A percentile compares a stretch with the other conserved stretches of the same genome.
Evolutionary conservation across 164 flowering plant species (phyloP).

Genomic region (Vitis riparia): DNA sequence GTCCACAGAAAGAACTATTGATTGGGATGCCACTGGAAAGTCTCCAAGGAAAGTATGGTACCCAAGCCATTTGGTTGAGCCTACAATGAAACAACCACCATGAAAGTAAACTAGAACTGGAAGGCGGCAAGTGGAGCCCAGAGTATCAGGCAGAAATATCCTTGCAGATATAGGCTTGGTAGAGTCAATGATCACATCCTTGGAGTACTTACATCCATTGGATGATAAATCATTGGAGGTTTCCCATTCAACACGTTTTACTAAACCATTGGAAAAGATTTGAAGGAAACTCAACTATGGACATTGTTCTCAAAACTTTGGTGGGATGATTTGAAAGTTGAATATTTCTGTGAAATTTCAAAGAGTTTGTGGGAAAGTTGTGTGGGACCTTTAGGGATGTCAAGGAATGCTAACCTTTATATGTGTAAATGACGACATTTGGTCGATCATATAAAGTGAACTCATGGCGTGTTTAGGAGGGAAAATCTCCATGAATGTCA

Average conservation of each 20-base stretch:
- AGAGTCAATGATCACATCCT: constrained; percentile 58
- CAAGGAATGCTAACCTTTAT: neutral
- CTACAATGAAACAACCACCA: constrained; percentile 91
- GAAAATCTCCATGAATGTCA: too few species aligned
- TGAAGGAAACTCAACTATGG: constrained; percentile 57
- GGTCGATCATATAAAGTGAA: constrained; percentile 12
- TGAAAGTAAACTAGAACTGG: constrained; percentile 76
- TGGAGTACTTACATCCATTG: constrained; percentile 43
- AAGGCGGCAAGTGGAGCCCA: constrained; percentile 12
- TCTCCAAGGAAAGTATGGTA: constrained; percentile 72
- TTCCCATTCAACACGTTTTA: constrained; percentile 55
- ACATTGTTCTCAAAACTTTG: constrained; percentile 29
- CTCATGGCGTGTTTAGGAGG: neutral
- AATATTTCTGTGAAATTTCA: too few species aligned
- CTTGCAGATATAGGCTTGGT: constrained; percentile 58
- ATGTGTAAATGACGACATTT: neutral
- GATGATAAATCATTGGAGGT: constrained; percentile 19
- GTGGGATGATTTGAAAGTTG: too few species aligned
- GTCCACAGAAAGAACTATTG: constrained; percentile 67
- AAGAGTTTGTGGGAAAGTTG: too few species aligned
- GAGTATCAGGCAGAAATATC: constrained; percentile 50
- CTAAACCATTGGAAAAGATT: constrained; percentile 69
- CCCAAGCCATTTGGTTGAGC: constrained; percentile 81
- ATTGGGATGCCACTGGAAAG: constrained; percentile 41
- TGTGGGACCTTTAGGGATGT: too few species aligned